A percentile compares a stretch with the other conserved stretches of the same genome.
Conservation (phyloP, 768 basidiomycete species). For the Mycena filopes region DNA sequence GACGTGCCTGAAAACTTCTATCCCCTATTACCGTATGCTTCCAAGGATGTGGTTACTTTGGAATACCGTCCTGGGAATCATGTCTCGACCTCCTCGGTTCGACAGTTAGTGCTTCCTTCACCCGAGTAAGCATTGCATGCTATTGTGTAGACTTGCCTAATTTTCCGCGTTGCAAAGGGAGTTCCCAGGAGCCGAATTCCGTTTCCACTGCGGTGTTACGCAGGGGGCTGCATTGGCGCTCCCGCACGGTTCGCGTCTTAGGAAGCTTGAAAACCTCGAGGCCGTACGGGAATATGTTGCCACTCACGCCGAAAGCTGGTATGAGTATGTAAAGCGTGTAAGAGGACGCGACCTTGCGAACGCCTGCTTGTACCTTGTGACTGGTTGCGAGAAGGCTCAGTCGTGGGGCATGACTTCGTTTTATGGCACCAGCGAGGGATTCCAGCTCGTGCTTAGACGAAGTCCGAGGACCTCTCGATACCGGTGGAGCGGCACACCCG, state of each 20-base stretch:
- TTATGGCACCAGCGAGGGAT: background rate
- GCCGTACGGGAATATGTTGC: slow-evolving; percentile 20
- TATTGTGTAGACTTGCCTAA: too few relatives aligned
- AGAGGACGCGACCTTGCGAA: slow-evolving; percentile 19
- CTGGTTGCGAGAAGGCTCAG: slow-evolving; percentile 31
- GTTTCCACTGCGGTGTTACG: background rate
- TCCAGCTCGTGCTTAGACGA: background rate
- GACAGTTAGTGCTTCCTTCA: too few relatives aligned
- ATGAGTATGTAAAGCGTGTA: slow-evolving; percentile 22
- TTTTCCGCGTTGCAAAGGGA: too few relatives aligned
- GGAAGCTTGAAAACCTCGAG: slow-evolving; percentile 11
- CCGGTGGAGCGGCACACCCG: background rate
- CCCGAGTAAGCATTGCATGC: too few relatives aligned
- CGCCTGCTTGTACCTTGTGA: slow-evolving; percentile 31
- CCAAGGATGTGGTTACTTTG: background rate
- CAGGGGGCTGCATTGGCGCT: slow-evolving; percentile 31
- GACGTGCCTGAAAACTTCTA: slow-evolving; percentile 40
- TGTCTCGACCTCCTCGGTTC: too few relatives aligned
- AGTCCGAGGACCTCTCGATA: background rate
- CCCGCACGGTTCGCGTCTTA: slow-evolving; percentile 26
- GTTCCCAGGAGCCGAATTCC: background rate
- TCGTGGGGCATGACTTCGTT: slow-evolving; percentile 33
- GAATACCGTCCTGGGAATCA: background rate
- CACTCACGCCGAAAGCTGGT: slow-evolving; percentile 29
- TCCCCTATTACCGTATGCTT: background rate